phyloP scores from a whole-genome alignment of 2,329 filamentous ascomycete genomes.

The Stachybotrys elegans region DNA sequence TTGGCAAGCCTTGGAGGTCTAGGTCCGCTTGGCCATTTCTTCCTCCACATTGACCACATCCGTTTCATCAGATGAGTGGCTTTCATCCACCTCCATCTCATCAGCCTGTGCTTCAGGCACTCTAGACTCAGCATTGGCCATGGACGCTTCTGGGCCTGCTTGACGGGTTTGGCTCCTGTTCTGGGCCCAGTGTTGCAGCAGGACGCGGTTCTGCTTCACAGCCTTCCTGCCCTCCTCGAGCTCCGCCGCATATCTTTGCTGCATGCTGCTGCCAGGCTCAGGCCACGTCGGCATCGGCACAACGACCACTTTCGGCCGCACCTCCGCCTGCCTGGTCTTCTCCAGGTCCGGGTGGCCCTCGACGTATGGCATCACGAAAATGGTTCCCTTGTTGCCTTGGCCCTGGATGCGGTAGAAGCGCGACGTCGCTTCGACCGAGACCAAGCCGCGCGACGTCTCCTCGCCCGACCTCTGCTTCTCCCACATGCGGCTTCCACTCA shows the following conservation, averaged over 20 bases:
- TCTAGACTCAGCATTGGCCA: too few relatives aligned
- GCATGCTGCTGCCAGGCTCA: slow-evolving; percentile 25
- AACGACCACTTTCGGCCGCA: slow-evolving; percentile 32
- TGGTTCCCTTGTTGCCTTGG: slow-evolving; percentile 33
- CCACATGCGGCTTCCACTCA: slow-evolving; percentile 35
- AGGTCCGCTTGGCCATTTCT: too few relatives aligned
- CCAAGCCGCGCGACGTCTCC: slow-evolving; percentile 37
- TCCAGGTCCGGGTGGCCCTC: slow-evolving; percentile 38
- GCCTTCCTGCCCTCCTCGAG: slow-evolving; percentile 16
- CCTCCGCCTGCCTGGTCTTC: slow-evolving; percentile 40
- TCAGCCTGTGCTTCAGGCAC: too few relatives aligned
- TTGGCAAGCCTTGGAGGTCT: too few relatives aligned
- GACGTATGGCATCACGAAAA: slow-evolving; percentile 50
- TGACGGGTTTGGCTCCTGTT: too few relatives aligned
- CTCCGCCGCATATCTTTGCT: slow-evolving; percentile 16
- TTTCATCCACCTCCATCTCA: too few relatives aligned
- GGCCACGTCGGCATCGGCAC: slow-evolving; percentile 23
- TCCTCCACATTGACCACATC: too few relatives aligned
- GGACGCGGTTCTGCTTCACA: slow-evolving; percentile 12
- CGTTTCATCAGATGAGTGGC: too few relatives aligned
- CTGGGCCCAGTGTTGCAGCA: too few relatives aligned
- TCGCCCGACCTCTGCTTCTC: slow-evolving; percentile 18
- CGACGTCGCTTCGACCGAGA: slow-evolving; percentile 43
- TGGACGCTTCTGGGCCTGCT: too few relatives aligned
- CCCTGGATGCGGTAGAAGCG: slow-evolving; percentile 48